A percentile compares a stretch with the other conserved stretches of the same genome.
These are phyloP conservation scores for Selaginella moellendorffii DNA, from an alignment of 75 land plant genomes.

Conservation along the genomic window DNA sequence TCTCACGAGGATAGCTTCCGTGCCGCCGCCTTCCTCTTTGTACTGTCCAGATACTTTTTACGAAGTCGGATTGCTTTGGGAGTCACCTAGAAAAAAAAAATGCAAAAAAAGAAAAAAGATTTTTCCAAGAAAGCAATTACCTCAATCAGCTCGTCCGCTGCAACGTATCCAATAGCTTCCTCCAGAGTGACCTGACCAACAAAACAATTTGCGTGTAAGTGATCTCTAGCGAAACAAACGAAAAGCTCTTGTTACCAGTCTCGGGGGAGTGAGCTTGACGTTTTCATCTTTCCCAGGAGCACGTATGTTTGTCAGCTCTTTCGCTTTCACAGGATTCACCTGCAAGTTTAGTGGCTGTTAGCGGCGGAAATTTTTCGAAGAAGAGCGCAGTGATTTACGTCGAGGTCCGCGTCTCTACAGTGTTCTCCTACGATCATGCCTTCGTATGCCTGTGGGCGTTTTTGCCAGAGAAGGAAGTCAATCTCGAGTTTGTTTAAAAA, in stretches of 20 bases:
- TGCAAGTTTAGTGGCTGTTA: slow-evolving; percentile 15
- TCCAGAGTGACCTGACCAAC: slow-evolving; percentile 65
- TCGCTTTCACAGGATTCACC: slow-evolving; percentile 82
- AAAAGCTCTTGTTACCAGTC: slow-evolving; percentile 28
- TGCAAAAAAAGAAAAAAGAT: not conserved
- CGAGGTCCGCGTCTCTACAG: slow-evolving; percentile 88
- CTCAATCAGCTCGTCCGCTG: slow-evolving; percentile 93
- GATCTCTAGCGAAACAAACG: not conserved
- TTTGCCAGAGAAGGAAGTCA: no score
- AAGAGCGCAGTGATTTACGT: slow-evolving; percentile 31
- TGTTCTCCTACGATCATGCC: slow-evolving; percentile 98
- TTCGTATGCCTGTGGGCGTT: slow-evolving; percentile 89
- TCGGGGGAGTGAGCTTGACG: slow-evolving; percentile 84
- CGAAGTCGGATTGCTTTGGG: slow-evolving; percentile 83
- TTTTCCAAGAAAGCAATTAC: slow-evolving; percentile 18
- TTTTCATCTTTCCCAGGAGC: slow-evolving; percentile 83
- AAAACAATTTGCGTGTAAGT: not conserved
- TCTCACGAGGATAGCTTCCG: not conserved
- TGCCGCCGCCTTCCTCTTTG: slow-evolving; percentile 41
- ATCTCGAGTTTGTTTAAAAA: not conserved
- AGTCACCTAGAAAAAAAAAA: slow-evolving; percentile 47
- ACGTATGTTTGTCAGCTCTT: slow-evolving; percentile 81
- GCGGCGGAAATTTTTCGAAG: not conserved
- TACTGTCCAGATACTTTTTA: slow-evolving; percentile 68
- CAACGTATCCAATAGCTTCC: slow-evolving; percentile 99